Evolutionary conservation across 768 basidiomycete species (phyloP).

Genomic region (Boletus sp.): DNA sequence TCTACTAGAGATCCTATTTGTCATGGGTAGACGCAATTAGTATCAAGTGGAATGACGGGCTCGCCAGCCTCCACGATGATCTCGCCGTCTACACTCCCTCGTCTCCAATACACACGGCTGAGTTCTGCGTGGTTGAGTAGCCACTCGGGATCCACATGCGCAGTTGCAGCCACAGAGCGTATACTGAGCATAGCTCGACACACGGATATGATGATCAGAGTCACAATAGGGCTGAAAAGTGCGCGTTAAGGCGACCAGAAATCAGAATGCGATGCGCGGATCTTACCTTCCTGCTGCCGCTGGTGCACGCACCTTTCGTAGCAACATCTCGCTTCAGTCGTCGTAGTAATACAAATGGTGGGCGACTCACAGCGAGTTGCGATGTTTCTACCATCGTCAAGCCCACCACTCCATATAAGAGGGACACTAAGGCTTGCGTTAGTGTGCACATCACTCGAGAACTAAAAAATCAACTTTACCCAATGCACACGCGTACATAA

Average conservation of each 20-base stretch:
- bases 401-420: constrained; percentile 2
- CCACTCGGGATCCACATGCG: constrained; percentile 43
- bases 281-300: constrained; percentile 5
- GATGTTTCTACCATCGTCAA: constrained; percentile 10
- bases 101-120: constrained; percentile 30
- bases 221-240: constrained; percentile 3
- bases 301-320: neutral
- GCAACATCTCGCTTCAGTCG: neutral
- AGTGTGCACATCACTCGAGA: neutral
- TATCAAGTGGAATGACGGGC: neutral
- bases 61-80: constrained; percentile 6
- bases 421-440: neutral
- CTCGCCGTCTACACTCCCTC: constrained; percentile 3
- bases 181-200: constrained; percentile 40
- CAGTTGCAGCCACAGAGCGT: constrained; percentile 40
- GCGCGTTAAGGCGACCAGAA: neutral
- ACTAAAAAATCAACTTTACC: neutral
- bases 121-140: constrained; percentile 46
- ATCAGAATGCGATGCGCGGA: neutral
- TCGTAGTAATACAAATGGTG: neutral
- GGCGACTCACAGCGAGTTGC: constrained; percentile 1
- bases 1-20: too few species aligned
- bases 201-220: constrained; percentile 25
- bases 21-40: neutral
- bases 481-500: constrained; percentile 11